These are phyloP conservation scores for Globisporangium viniferum DNA, from an alignment of 352 stramenopile genomes.

Conservation along the genomic window DNA sequence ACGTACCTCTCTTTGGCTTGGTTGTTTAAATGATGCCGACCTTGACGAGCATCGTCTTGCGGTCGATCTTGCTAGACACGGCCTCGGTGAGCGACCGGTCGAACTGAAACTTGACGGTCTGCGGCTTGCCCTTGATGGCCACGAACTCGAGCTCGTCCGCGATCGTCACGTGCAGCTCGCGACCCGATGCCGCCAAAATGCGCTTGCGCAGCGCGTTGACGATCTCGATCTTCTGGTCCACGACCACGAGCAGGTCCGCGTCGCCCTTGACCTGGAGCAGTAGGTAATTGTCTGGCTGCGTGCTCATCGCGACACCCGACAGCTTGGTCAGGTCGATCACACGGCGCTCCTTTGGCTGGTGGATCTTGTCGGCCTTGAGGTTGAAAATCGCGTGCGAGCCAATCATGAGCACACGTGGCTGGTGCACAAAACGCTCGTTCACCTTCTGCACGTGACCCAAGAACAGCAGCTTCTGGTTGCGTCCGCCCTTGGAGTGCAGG, in stretches of 20 bases:
- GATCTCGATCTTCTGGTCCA: slow-evolving; percentile 80
- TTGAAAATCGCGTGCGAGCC: slow-evolving; percentile 78
- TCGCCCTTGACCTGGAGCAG: slow-evolving; percentile 74
- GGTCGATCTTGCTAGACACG: slow-evolving; percentile 62
- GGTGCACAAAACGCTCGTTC: slow-evolving; percentile 82
- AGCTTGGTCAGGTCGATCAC: slow-evolving; percentile 61
- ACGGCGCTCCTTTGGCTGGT: slow-evolving; percentile 79
- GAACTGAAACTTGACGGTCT: slow-evolving; percentile 70
- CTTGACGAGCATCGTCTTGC: slow-evolving; percentile 70
- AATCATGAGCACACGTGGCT: slow-evolving; percentile 73
- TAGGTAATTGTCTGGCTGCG: slow-evolving; percentile 79
- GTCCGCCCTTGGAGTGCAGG: slow-evolving; percentile 43
- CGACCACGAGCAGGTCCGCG: slow-evolving; percentile 64
- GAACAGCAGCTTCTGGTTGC: slow-evolving; percentile 67
- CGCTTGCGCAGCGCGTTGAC: slow-evolving; percentile 68
- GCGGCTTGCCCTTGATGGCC: slow-evolving; percentile 61
- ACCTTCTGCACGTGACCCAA: slow-evolving; percentile 70
- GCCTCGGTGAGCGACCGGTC: slow-evolving; percentile 58
- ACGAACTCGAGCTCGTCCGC: slow-evolving; percentile 67
- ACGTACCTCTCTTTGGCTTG: neutral
- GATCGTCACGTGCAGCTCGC: slow-evolving; percentile 66
- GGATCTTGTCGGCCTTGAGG: slow-evolving; percentile 80
- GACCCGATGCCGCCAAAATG: slow-evolving; percentile 50
- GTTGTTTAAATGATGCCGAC: slow-evolving; percentile 63
- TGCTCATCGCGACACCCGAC: slow-evolving; percentile 65